Base-by-base conservation (phyloP, 495 filamentous ascomycete species). In the Articulospora tetracladia region DNA sequence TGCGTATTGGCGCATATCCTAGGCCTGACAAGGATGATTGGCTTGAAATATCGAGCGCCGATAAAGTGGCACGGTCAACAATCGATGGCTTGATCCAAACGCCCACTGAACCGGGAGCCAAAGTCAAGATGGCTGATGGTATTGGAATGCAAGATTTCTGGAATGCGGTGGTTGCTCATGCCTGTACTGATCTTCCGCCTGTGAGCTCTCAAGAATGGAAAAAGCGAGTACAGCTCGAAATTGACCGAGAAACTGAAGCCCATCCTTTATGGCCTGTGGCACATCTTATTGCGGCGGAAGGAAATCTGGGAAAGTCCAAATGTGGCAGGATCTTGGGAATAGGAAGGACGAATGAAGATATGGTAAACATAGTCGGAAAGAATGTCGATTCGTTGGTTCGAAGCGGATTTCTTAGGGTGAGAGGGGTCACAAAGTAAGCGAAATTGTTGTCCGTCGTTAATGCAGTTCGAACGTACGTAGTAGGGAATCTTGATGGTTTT, bases 121-220 rank as follows among this genome's bases (percentile, higher is more conserved):
- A 48, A 20, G 19, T 20, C 44, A 48, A 48, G n/a, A 48, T 48
- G 44, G n/a, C 22, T 8, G 44, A 48, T 48, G 44, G 44, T 8
- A 48, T 48, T 10, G 7, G 8, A 4, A 48, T 48, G 44, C 8
- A 10, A 8, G 8, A 48, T 10, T 48, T 48, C n/a, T 48, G 44
- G 44, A 48, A 48, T 10, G 44, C 44, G 7, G 44, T 48, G 7
- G 19, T 48, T n/a, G n/a, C 44, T 48, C 44, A 48, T 48, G n/a
- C 44, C 44, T 6, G 44, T 20, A 4, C 7, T 10, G 7, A 48
- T 8, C 15, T 48, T 23, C 44, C 7, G 8, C 44, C 44, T 19
- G 44, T 48, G 22, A 48, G 44, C 44, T n/a, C 44, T n/a, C 44
- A 48, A 20, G 44, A 48, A 48, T 48, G 44, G 44, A 48, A 48